Evolutionary conservation across 192 early-diverging fungal species (phyloP), one percentile per base, ranked within the genome.

Genomic region (Backusella macrospora): DNA sequence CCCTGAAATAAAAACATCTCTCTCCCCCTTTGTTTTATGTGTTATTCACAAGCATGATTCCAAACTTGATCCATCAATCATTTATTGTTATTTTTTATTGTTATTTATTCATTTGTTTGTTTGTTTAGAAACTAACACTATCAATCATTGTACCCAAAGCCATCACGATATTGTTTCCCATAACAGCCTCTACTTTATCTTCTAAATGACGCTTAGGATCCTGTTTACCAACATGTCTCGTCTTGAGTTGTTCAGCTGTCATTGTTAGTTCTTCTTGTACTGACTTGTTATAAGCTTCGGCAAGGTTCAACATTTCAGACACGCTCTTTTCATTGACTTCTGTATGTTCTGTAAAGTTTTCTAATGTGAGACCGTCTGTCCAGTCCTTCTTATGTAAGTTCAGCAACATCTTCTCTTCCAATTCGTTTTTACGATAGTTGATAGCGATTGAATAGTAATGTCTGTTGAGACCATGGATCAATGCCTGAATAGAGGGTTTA

Each of bases 401-500:
- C 59, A 99, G 85, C 40, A 99, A 81, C 98, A 99, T 99, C 83
- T 98, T 95, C 83, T 99, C 93, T 82, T 99, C 98, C 14, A 99
- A 88, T 83, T 97, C 94, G 80, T 99, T 99, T 85, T 99, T 99
- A 72, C 98, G 87, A 86, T 99, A 99, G 79, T 99, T 96, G 77
- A 99, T 99, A 40, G 92, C 96, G 76, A 99, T 98, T 26, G 96
- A 98, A 82, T 99, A 99, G 81, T 99, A 99, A 77, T 99, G 96
- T 38, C 96, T 88, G 86, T 98, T 99, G 55, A 99, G 81, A 6
- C 98, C 98, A 78, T 99, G 96, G 52, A 99, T 95, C 59, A 99
- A 85, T n/a, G 97, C 97, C 81, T 98, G 96, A 76, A 99, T 97
- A 73, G 89, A 95, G 21, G 96, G 96, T 82, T 98, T 98, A 86